Evolutionary conservation across 306 rosid species (phyloP), one percentile per base, ranked within the genome.

Genomic region (Benincasa hispida): DNA sequence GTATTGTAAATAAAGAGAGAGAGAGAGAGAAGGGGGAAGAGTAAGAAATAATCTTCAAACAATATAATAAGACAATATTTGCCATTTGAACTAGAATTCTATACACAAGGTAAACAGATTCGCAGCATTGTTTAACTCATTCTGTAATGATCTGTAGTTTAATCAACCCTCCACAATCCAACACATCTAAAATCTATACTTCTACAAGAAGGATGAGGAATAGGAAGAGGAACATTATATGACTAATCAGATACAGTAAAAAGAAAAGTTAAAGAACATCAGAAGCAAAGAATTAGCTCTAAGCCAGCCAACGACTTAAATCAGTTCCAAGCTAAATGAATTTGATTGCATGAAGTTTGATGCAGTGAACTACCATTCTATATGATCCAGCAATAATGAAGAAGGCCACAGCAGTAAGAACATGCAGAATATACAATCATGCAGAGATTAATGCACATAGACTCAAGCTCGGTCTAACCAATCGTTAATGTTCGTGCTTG

Each of bases 401-500:
- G 35, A 75, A 47, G 74, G 77, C 76, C 84, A 62, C 60, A 18
- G 81, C 76, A 77, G 78, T 78, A 76, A 79, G 79, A 88, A 89
- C 88, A 86, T 83, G 84, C 89, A 89, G 82, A 90, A 85, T 88
- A 82, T 89, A 93, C 91, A 91, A 62, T 72, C 54, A 85, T 66
- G 76, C 87, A 79, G 50, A 79, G 79, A 80, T 62, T 30, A 30
- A 62, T 59, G 73, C 60, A 78, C 77, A 79, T 60, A 80, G 85
- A 68, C 41, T 73, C 11, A 39, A 59, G 81, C 56, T 51, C 79
- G 45, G 69, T 39, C 34, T 75, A 75, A 73, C 61, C 42, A 6
- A 78, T 81, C 75, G 76, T 83, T 72, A 87, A 75, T 89, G 93
- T 84, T 94, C 98, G 66, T 94, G 93, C 87, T 94, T 94, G 70